Evolutionary conservation across 139 green algal genomes (phyloP).

Genomic region (Chlorella sp.): DNA sequence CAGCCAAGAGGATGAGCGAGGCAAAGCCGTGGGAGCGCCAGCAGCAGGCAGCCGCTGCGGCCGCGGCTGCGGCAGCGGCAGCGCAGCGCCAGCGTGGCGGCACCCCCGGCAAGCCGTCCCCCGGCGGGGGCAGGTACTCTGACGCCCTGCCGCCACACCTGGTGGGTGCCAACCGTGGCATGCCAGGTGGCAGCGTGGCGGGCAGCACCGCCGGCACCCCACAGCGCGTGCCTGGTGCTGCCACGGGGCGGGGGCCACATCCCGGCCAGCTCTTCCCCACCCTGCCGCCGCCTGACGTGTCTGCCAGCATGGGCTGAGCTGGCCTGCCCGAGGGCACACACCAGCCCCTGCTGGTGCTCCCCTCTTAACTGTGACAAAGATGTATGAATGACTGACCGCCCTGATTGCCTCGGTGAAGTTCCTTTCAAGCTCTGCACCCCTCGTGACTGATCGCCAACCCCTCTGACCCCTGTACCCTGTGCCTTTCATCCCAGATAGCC

Average conservation of each 20-base stretch:
- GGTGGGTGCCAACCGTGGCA: background rate
- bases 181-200: background rate
- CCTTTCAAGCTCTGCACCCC: too few relatives aligned
- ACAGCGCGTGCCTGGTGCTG: background rate
- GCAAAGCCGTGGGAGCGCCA: background rate
- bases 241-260: background rate
- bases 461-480: too few relatives aligned
- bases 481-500: too few relatives aligned
- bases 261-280: conserved; percentile 4
- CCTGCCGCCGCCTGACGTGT: conserved; percentile 25
- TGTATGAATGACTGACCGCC: too few relatives aligned
- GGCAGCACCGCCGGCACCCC: background rate
- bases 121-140: background rate
- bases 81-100: background rate
- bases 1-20: background rate
- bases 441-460: too few relatives aligned
- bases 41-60: background rate
- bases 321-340: too few relatives aligned
- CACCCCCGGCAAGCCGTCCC: background rate
- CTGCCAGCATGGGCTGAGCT: conserved; percentile 32
- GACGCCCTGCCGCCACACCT: conserved; percentile 6
- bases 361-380: too few relatives aligned
- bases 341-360: too few relatives aligned
- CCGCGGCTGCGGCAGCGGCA: background rate
- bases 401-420: too few relatives aligned